Evolutionary conservation across 2,329 filamentous ascomycete genomes (phyloP), one percentile per base, ranked within the genome.

Genomic region (Dactylellina cionopaga): DNA sequence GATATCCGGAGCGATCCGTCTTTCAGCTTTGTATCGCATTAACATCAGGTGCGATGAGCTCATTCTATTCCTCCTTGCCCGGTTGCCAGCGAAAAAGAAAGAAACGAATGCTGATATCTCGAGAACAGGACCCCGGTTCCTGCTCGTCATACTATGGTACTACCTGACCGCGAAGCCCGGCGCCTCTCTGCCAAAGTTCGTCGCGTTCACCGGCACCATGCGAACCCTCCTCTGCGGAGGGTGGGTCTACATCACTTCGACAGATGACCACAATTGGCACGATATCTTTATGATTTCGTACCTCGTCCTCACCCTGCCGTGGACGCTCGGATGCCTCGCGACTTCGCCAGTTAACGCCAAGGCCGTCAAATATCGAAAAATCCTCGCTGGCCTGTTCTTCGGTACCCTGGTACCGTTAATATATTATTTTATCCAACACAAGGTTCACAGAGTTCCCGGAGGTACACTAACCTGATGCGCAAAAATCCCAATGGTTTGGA

Each of bases 201-300:
- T 98, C 73, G 90, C 90, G 46, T 85, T 86, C 39, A 89, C 91
- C 77, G 95, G 95, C 63, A 76, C 97, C 56, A 89, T 98, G 78
- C 88, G 95, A 77, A 97, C 94, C 7, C 82, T 98, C 68, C 96
- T 92, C 2, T 99, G 95, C 79, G 95, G 94, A 77, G 95, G 95
- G 69, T 99, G 95, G 94, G 97, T 95, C 58, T 99, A 98, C 81
- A 89, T 99, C 74, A 99, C 95, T 24, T 98, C 95, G 74, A 99
- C 95, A 43, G 95, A 99, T 80, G 92, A 98, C 80, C 95, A 99
- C 81, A 89, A 96, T 81, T 98, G 92, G 93, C 95, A 99, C 80
- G 95, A 99, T 79, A 94, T 98, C 74, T 94, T 99, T 80, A 99
- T 99, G 95, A 97, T 99, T 77, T 96, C 92, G 11, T 99, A 99